Conservation (phyloP, 805 yeast species). For the Tetrapisispora fleetii region DNA sequence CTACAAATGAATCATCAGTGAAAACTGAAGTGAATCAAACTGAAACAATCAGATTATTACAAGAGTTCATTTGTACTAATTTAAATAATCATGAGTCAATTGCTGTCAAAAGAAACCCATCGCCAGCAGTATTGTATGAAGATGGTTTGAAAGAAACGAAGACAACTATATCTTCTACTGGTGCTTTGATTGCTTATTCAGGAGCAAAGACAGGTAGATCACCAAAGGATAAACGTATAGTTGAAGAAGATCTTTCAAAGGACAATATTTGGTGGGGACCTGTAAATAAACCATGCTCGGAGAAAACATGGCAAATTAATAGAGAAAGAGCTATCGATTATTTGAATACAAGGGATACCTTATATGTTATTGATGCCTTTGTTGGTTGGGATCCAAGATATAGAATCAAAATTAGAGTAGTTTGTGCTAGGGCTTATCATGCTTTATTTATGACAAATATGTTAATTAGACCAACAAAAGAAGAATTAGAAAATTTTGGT, state of each 20-base stretch:
- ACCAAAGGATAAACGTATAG: constrained; percentile 96
- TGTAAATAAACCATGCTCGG: constrained; percentile 88
- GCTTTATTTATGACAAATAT: constrained; percentile 96
- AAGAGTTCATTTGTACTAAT: neutral
- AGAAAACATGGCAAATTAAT: constrained; percentile 89
- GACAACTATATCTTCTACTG: constrained; percentile 83
- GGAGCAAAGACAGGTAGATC: constrained; percentile 97
- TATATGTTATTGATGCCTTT: constrained; percentile 89
- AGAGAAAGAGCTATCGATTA: constrained; percentile 95
- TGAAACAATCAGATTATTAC: neutral
- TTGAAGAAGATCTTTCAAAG: constrained; percentile 80
- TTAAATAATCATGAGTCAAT: constrained; percentile 39
- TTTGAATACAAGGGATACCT: constrained; percentile 87
- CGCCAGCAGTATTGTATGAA: constrained; percentile 87
- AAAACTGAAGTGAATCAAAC: neutral
- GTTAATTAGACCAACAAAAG: constrained; percentile 89
- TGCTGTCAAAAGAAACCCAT: constrained; percentile 76
- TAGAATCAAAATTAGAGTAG: constrained; percentile 89
- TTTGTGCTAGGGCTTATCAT: constrained; percentile 97
- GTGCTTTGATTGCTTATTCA: constrained; percentile 92
- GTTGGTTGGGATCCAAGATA: constrained; percentile 99
- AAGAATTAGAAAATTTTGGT: constrained; percentile 82
- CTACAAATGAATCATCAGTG: neutral
- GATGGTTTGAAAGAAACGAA: constrained; percentile 87
- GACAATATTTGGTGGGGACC: constrained; percentile 99